Evolutionary conservation across 1,139 yeast genomes (phyloP), one percentile per base, ranked within the genome.

Genomic region (Scheffersomyces titani): DNA sequence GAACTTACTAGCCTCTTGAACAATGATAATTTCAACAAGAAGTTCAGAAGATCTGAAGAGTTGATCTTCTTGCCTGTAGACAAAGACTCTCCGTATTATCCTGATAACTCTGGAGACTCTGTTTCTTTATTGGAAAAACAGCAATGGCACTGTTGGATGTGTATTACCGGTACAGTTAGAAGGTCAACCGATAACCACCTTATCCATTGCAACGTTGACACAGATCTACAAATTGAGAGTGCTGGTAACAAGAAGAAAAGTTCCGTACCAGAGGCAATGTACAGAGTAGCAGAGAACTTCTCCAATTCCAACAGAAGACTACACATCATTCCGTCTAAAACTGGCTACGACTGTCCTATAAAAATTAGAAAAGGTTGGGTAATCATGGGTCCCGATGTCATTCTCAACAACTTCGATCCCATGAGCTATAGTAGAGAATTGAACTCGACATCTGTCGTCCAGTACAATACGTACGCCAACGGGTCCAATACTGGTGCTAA

Each of bases 81-180:
- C 63, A 82, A 84, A 59, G 71, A 80, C 45, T 85, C 91, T 0
- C 86, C 86, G 0, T 85, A 82, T 65, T 86, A 83, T 63, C 90
- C 91, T 0, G 74, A 74, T 6, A 70, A 70, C n/a, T 69, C 67
- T 18, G 62, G 63, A 24, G 63, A 61, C 20, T 51, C 54, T 3
- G 53, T 55, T 5, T 70, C 75, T 0, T 65, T 78, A 20, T 75
- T 79, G 59, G 71, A 72, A 52, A 72, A 76, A 54, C 81, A 82
- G 52, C 96, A 89, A 67, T 92, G 97, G 97, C 98, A 93, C 72
- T 93, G 98, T 66, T 90, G 97, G 89, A 91, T 93, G 97, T 94
- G 98, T 63, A 89, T 93, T 56, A 92, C 97, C 3, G 98, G 98
- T 5, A 93, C 98, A 0, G 93, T 93, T 13, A 80, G 97, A 66